Conservation (phyloP, 73 alveolate species). For the Tetrahymena borealis region DNA sequence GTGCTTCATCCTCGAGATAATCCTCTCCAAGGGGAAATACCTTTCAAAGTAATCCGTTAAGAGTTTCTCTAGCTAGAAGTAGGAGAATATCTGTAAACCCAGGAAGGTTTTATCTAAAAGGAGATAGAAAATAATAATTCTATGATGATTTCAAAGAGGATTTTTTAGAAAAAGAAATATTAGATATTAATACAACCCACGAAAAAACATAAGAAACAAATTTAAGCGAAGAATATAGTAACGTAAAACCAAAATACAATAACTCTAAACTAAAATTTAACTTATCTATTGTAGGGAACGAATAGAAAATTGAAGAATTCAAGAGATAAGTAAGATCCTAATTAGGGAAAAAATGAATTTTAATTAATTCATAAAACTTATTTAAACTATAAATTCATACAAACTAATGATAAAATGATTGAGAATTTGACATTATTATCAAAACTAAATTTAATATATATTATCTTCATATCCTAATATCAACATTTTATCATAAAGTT, state of each 20-base stretch:
- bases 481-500: too few relatives aligned
- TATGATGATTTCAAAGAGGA: neutral
- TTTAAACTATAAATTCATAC: too few relatives aligned
- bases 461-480: too few relatives aligned
- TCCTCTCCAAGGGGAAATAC: neutral
- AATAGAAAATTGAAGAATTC: neutral
- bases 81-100: neutral
- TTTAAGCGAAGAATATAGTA: neutral
- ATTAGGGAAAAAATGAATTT: neutral
- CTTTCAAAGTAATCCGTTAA: neutral
- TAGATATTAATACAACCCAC: neutral
- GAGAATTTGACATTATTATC: too few relatives aligned
- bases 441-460: too few relatives aligned
- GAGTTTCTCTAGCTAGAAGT: neutral
- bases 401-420: too few relatives aligned
- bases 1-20: neutral
- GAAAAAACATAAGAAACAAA: neutral
- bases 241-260: neutral
- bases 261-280: neutral
- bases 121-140: neutral
- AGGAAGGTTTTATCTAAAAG: neutral
- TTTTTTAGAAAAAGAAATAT: neutral
- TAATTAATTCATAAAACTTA: too few relatives aligned
- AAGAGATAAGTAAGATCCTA: neutral
- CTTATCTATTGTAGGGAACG: neutral